Evolutionary conservation across 768 basidiomycete genomes (phyloP).

Genomic region (Hortiboletus campestris): DNA sequence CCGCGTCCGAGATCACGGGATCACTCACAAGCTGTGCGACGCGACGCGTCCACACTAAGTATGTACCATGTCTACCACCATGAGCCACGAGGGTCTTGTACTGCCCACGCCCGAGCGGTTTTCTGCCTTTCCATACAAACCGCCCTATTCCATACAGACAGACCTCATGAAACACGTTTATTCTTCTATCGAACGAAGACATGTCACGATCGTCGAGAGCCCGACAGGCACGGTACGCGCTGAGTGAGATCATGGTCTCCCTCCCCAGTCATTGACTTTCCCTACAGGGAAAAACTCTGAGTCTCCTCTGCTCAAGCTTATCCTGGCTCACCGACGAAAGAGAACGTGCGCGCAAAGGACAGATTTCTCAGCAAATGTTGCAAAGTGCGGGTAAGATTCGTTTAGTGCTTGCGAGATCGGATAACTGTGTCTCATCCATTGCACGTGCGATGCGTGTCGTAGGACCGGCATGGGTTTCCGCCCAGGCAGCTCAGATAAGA

Average conservation of each 20-base stretch:
- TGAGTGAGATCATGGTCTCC: not conserved
- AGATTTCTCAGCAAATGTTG: slow-evolving; percentile 38
- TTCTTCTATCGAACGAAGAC: slow-evolving; percentile 65
- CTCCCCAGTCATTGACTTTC: not conserved
- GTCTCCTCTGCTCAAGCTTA: slow-evolving; percentile 70
- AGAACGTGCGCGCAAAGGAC: slow-evolving; percentile 65
- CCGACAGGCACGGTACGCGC: slow-evolving; percentile 80
- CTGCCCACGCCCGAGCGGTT: slow-evolving; percentile 69
- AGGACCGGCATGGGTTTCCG: slow-evolving; percentile 75
- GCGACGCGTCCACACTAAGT: slow-evolving; percentile 14
- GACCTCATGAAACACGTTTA: slow-evolving; percentile 90
- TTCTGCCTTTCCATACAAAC: slow-evolving; percentile 77
- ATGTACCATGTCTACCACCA: not conserved
- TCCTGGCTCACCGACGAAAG: slow-evolving; percentile 75
- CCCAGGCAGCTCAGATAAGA: slow-evolving; percentile 66
- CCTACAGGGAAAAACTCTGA: slow-evolving; percentile 82
- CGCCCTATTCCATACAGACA: slow-evolving; percentile 81
- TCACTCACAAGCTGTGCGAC: not conserved
- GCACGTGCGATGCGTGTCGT: not conserved
- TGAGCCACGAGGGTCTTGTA: slow-evolving; percentile 20
- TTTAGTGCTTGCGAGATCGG: not conserved
- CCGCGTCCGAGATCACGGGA: slow-evolving; percentile 12
- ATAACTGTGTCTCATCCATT: slow-evolving; percentile 25
- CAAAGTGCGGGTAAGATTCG: slow-evolving; percentile 27
- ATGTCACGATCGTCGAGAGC: slow-evolving; percentile 82